Evolutionary conservation across 495 filamentous ascomycete genomes (phyloP), one percentile per base, ranked within the genome.

Genomic region (Hyphodiscus hymeniophilus): DNA sequence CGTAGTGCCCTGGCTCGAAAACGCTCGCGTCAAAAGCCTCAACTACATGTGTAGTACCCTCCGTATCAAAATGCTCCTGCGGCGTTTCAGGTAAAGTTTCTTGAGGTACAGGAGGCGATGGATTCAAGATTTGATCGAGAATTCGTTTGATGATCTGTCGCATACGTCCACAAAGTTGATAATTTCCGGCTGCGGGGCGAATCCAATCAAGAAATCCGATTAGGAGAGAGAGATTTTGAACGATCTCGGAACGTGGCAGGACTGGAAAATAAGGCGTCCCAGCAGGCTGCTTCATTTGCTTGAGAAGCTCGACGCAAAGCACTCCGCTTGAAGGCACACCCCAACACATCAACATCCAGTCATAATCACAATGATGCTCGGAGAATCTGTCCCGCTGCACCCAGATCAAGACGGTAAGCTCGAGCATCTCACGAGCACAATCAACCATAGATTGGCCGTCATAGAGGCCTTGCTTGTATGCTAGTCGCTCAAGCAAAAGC

Each of bases 171-270:
- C 50, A 54, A 7, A 60, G 42, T 38, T 54, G 44, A 28, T 60
- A 60, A 33, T 60, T 60, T 1, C 57, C 57, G 2, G 51, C 54
- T 8, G 57, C 47, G 3, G 57, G 57, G 11, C 46, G 42, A 24
- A 60, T 34, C 57, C 57, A 60, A 28, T 60, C 57, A 6, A 60
- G 30, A 31, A 60, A 60, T 1, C 57, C 53, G 24, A 56, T 54
- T 4, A 60, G 38, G 3, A 60, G 51, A 31, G 26, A 43, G 11
- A 60, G 42, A 34, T 56, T 57, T 40, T 60, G 57, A 2, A 60
- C 54, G 16, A 60, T 50, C 28, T 56, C 53, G 7, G 47, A 46
- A 10, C 57, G 50, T 7, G 57, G 51, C 1, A 60, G 18, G 23
- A 32, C 11, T 3, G 50, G 36, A 3, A 8, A 20, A 31, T 33